Evolutionary conservation across 768 basidiomycete species (phyloP).

Genomic region (Favolaschia claudopus): DNA sequence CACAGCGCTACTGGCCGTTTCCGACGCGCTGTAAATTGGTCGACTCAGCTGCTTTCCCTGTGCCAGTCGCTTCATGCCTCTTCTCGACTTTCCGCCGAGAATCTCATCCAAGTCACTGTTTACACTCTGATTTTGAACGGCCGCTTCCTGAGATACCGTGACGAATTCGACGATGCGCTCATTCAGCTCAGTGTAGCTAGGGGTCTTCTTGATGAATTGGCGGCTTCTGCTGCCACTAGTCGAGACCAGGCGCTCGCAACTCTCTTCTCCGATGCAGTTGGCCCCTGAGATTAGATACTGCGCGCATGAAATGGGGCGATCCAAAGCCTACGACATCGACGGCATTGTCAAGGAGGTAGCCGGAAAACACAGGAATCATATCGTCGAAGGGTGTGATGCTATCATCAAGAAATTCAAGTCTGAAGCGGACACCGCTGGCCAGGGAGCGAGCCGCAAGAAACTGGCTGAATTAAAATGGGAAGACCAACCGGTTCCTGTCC

Average conservation of each 20-base stretch:
- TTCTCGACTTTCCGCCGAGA: constrained; percentile 60
- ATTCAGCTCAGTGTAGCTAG: constrained; percentile 83
- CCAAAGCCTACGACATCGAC: constrained; percentile 83
- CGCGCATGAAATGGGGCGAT: constrained; percentile 85
- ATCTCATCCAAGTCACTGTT: constrained; percentile 72
- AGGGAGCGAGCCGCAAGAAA: constrained; percentile 55
- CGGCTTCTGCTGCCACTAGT: constrained; percentile 68
- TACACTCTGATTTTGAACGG: constrained; percentile 87
- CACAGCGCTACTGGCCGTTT: constrained; percentile 83
- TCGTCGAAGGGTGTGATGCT: constrained; percentile 69
- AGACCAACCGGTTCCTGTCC: constrained; percentile 80
- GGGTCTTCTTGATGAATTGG: constrained; percentile 72
- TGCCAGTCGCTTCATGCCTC: constrained; percentile 68
- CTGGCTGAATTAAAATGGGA: constrained; percentile 79
- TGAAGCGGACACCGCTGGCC: constrained; percentile 46
- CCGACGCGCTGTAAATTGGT: constrained; percentile 81
- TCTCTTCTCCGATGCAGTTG: constrained; percentile 85
- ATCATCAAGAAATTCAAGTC: constrained; percentile 59
- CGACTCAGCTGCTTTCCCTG: constrained; percentile 77
- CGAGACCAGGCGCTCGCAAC: constrained; percentile 88
- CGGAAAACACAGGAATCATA: constrained; percentile 58
- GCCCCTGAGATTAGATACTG: constrained; percentile 92
- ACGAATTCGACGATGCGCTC: constrained; percentile 79
- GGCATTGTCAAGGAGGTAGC: constrained; percentile 73
- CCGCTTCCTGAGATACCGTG: constrained; percentile 79